A percentile compares a stretch with the other conserved stretches of the same genome.
Evolutionary conservation across 1,284 basidiomycete species (phyloP).

Genomic region (Leccinum solheimii): DNA sequence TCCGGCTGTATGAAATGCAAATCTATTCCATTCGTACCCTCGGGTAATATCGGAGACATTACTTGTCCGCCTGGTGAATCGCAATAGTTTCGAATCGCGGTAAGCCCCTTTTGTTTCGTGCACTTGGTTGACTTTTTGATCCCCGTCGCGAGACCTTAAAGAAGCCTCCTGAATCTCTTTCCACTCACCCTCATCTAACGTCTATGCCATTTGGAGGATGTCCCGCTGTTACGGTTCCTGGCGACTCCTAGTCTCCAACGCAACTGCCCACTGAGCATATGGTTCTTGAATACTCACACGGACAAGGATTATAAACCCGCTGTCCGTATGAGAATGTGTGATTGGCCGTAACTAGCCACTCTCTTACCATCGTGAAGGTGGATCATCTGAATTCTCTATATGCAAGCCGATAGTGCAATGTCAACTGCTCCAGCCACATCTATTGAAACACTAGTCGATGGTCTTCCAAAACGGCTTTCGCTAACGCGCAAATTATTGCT

Average conservation of each 20-base stretch:
- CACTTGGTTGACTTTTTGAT: not conserved
- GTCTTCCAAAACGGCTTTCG: constrained; percentile 16
- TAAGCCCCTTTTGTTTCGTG: not conserved
- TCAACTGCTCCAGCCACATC: constrained; percentile 11
- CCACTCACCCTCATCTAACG: not conserved
- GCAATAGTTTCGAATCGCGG: not conserved
- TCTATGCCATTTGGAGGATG: not conserved
- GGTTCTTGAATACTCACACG: not conserved
- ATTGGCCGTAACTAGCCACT: not conserved
- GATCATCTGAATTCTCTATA: not conserved
- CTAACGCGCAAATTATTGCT: constrained; percentile 35
- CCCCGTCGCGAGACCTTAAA: not conserved
- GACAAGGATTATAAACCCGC: not conserved
- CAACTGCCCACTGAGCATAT: not conserved
- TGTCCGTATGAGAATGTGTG: not conserved
- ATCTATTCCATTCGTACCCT: not conserved
- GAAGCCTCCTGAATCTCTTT: not conserved
- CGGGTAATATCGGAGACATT: not conserved
- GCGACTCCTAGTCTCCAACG: not conserved
- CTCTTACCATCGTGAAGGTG: not conserved
- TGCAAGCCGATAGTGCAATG: constrained; percentile 13
- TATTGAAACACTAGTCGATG: constrained; percentile 29
- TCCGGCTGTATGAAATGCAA: not conserved
- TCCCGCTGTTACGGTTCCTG: not conserved
- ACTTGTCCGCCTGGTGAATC: not conserved